Percentiles rank a stretch among this genome's conserved stretches.
Conservation (phyloP, 2,329 filamentous ascomycete species). For the Chrysoporthe deuterocubensis region DNA sequence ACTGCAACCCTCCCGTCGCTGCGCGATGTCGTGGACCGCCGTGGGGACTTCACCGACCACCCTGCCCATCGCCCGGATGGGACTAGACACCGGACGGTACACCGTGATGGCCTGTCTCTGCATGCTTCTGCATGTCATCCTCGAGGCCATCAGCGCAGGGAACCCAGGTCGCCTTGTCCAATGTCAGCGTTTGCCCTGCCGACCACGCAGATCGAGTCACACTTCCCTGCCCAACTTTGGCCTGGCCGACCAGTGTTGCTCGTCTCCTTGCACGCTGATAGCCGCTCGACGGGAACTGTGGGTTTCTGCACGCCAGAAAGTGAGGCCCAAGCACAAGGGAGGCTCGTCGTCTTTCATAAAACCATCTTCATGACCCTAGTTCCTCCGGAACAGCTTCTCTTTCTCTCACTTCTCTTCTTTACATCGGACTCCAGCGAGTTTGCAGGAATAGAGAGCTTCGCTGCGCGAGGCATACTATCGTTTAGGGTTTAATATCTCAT, state of each 20-base stretch:
- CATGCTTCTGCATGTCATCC: conserved; percentile 22
- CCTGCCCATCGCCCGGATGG: conserved; percentile 2
- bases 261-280: conserved; percentile 19
- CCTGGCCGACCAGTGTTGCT: conserved; percentile 12
- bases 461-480: conserved; percentile 52
- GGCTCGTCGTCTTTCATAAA: conserved; percentile 22
- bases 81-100: not conserved
- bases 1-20: conserved; percentile 26
- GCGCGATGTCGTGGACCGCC: conserved; percentile 23
- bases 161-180: conserved; percentile 18
- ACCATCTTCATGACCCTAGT: conserved; percentile 25
- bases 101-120: conserved; percentile 15
- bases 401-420: conserved; percentile 38
- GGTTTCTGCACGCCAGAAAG: conserved; percentile 14
- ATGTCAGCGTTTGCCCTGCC: conserved; percentile 22
- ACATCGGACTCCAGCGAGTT: conserved; percentile 36
- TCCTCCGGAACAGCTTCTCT: conserved; percentile 29
- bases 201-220: conserved; percentile 25
- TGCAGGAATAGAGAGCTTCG: conserved; percentile 41
- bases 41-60: conserved; percentile 10
- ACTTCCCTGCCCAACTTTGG: conserved; percentile 22
- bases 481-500: conserved; percentile 39
- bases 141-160: conserved; percentile 14
- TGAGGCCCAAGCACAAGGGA: conserved; percentile 16
- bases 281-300: conserved; percentile 25